Evolutionary conservation across 148 eudicot species (phyloP).

Genomic region (Spergularia marina): DNA sequence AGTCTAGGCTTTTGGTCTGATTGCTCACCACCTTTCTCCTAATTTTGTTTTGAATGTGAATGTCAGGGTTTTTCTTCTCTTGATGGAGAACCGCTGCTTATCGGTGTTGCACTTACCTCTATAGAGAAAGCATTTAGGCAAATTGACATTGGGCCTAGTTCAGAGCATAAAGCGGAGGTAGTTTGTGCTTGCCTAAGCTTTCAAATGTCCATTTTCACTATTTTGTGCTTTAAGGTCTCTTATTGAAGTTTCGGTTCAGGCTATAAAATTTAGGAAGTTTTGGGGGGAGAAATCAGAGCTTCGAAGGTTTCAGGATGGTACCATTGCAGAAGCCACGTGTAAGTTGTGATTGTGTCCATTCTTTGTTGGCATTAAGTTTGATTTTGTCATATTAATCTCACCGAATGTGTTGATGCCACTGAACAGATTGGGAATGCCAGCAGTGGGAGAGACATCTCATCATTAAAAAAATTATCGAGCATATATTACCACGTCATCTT

Average conservation of each 20-base stretch:
- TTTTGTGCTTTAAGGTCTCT: constrained; percentile 11
- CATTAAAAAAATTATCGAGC: constrained; percentile 64
- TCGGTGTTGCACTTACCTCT: constrained; percentile 57
- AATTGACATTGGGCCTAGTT: constrained; percentile 79
- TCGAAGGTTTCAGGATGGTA: constrained; percentile 74
- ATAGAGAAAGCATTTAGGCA: constrained; percentile 61
- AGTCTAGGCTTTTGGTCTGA: constrained; percentile 6
- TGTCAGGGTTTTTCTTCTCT: constrained; percentile 65
- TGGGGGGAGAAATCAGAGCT: constrained; percentile 91
- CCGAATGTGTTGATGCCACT: not conserved
- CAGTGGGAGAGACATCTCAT: constrained; percentile 77
- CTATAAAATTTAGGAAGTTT: constrained; percentile 64
- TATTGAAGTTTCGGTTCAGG: constrained; percentile 38
- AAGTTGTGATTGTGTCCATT: constrained; percentile 21
- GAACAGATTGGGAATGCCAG: constrained; percentile 73
- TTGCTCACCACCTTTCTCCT: not conserved
- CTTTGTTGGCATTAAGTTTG: constrained; percentile 6
- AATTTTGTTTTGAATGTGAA: not conserved
- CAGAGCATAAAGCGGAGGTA: constrained; percentile 86
- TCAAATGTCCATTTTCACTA: not conserved
- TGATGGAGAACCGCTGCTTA: constrained; percentile 66
- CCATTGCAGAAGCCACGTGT: constrained; percentile 84
- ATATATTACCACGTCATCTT: constrained; percentile 71
- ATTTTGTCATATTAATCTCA: not conserved
- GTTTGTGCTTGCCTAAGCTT: constrained; percentile 8